Evolutionary conservation across 441 rosid genomes (phyloP), one percentile per base, ranked within the genome.

Genomic region (Brassica hybrid): DNA sequence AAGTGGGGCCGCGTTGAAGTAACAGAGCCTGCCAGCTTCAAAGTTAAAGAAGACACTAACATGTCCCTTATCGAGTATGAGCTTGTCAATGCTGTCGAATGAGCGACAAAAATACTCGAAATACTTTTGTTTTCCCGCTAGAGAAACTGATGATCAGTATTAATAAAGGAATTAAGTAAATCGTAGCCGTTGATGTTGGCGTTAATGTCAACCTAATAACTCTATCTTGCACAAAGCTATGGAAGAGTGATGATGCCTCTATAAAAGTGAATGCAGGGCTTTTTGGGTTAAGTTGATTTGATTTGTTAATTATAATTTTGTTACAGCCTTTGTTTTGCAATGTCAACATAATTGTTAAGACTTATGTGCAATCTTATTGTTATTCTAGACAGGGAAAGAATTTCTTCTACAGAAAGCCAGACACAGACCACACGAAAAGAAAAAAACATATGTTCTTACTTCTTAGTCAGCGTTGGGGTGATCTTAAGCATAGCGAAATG

Each of bases 1-100:
- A 87, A 82, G 34, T 84, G 90, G 87, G 90, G 90, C 38, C 83
- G 86, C 0, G 83, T 87, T 61, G 90, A 85, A 77, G 84, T 79
- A 10, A 79, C 89, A 1, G 93, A 91, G 74, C 86, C 97, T 71
- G 94, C 84, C 8, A 81, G 71, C 77, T 90, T 90, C 84, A 86
- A 81, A 2, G 95, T 92, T 77, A 89, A 88, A 81, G 94, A 92
- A 83, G 95, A 92, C 16, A 90, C 85, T 78, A 92, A 92, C 84
- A 85, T 92, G 69, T 92, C 97, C 0, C 86, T 92, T 73, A 83
- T 92, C 6, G 97, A 92, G 79, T 90, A 86, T 73, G 97, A 92
- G 73, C 85, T 88, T n/a, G 88, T 92, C 71, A 89, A 84, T 17
- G 90, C 89, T 61, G 88, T 90, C 48, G 90, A 85, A 85, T 79